Evolutionary conservation across 306 rosid genomes (phyloP).

Genomic region (Glycyrrhiza uralensis): DNA sequence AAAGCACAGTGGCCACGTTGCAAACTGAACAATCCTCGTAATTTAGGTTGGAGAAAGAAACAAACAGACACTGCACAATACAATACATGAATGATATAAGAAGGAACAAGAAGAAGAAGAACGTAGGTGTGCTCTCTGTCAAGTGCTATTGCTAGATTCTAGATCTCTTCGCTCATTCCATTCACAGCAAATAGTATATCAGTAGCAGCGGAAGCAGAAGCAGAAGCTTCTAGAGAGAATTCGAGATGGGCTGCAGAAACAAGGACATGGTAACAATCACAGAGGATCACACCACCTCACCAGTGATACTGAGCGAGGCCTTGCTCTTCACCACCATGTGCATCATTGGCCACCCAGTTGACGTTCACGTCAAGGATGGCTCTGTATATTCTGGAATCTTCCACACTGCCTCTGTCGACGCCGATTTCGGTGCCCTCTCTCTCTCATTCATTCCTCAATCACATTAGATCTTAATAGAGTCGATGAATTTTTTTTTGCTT

Average conservation of each 20-base stretch:
- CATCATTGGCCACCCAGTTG: constrained; percentile 75
- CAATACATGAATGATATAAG: neutral
- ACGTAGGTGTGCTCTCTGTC: neutral
- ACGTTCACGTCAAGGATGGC: constrained; percentile 76
- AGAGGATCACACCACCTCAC: constrained; percentile 30
- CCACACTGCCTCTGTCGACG: constrained; percentile 64
- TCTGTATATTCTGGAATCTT: constrained; percentile 87
- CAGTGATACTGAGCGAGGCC: constrained; percentile 52
- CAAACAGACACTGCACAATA: no score
- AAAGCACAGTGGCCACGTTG: neutral
- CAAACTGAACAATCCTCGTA: neutral
- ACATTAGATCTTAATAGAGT: constrained; percentile 14
- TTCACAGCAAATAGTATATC: neutral
- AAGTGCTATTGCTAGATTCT: neutral
- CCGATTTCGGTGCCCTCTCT: constrained; percentile 44
- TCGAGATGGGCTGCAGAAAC: constrained; percentile 60
- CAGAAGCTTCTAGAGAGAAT: constrained; percentile 16
- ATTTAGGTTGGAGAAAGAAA: neutral
- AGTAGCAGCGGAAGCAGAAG: neutral
- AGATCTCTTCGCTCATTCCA: constrained; percentile 18
- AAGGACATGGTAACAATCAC: constrained; percentile 35
- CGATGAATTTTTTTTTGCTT: neutral
- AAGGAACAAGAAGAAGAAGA: no score
- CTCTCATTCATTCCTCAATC: neutral
- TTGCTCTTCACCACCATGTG: constrained; percentile 69